A percentile compares a stretch with the other conserved stretches of the same genome.
These are phyloP conservation scores for Hebeloma cylindrosporum DNA, from an alignment of 768 basidiomycete genomes.

Conservation along the genomic window DNA sequence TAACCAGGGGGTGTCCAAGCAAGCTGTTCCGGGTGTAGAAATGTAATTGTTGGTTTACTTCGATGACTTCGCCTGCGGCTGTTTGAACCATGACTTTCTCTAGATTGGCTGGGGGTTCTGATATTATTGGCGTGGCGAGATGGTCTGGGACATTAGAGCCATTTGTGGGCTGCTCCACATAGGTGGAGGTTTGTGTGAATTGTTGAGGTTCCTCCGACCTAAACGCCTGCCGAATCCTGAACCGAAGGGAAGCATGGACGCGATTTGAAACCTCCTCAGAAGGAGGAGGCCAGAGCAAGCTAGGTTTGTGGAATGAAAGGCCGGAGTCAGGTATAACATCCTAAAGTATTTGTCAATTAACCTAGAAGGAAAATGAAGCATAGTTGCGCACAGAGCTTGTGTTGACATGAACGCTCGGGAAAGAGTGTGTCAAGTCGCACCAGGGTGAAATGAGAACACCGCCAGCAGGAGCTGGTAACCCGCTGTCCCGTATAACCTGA, in stretches of 20 bases:
- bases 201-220: constrained; percentile 28
- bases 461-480: constrained; percentile 82
- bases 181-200: constrained; percentile 19
- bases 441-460: constrained; percentile 91
- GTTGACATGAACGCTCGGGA: constrained; percentile 84
- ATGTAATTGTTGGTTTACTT: constrained; percentile 73
- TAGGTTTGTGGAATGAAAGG: constrained; percentile 76
- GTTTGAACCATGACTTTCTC: constrained; percentile 47
- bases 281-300: constrained; percentile 76
- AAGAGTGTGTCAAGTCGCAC: constrained; percentile 91
- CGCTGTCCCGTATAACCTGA: constrained; percentile 83
- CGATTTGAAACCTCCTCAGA: constrained; percentile 57
- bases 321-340: constrained; percentile 82
- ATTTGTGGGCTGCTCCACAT: constrained; percentile 20
- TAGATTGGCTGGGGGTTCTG: constrained; percentile 33
- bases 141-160: constrained; percentile 1
- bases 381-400: constrained; percentile 67
- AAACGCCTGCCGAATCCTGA: constrained; percentile 59
- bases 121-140: constrained; percentile 2
- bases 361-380: neutral
- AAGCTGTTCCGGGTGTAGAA: constrained; percentile 82
- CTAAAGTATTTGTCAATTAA: constrained; percentile 34
- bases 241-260: constrained; percentile 60
- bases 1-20: constrained; percentile 78
- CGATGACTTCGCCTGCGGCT: constrained; percentile 50